Percentiles rank a stretch among this genome's conserved stretches.
These are phyloP conservation scores for Firmiana major DNA, from an alignment of 345 rosid genomes.

Conservation along the genomic window DNA sequence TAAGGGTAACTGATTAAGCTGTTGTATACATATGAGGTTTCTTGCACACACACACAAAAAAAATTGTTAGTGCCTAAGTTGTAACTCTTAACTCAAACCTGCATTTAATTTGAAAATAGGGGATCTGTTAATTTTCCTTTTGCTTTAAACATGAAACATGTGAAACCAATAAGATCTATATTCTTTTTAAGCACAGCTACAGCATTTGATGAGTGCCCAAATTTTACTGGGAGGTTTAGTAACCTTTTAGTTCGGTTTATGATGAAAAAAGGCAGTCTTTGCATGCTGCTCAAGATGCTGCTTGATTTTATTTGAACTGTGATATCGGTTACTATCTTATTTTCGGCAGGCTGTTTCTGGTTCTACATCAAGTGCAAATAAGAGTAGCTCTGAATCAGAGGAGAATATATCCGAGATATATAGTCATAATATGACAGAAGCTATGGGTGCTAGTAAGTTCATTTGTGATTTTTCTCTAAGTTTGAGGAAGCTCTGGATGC, in stretches of 20 bases:
- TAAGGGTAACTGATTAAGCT: background rate
- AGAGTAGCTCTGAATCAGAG: slow-evolving; percentile 40
- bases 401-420: slow-evolving; percentile 70
- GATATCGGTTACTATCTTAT: slow-evolving; percentile 3
- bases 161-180: background rate
- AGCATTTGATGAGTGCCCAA: background rate
- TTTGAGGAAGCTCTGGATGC: background rate
- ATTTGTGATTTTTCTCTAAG: background rate
- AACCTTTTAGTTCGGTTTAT: slow-evolving; percentile 2
- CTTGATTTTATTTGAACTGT: background rate
- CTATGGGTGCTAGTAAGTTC: slow-evolving; percentile 94
- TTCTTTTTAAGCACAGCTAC: background rate
- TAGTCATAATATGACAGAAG: slow-evolving; percentile 86
- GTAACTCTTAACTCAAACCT: background rate
- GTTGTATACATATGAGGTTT: background rate
- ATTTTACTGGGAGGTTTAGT: slow-evolving; percentile 6
- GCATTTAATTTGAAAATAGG: background rate
- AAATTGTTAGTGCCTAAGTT: background rate
- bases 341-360: slow-evolving; percentile 57
- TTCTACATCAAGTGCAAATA: slow-evolving; percentile 54
- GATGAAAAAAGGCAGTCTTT: background rate
- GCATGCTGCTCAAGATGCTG: background rate
- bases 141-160: background rate
- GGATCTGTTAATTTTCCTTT: background rate
- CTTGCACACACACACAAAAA: background rate